phyloP scores from a whole-genome alignment of 1,284 basidiomycete genomes.

The Inonotus obliquus region DNA sequence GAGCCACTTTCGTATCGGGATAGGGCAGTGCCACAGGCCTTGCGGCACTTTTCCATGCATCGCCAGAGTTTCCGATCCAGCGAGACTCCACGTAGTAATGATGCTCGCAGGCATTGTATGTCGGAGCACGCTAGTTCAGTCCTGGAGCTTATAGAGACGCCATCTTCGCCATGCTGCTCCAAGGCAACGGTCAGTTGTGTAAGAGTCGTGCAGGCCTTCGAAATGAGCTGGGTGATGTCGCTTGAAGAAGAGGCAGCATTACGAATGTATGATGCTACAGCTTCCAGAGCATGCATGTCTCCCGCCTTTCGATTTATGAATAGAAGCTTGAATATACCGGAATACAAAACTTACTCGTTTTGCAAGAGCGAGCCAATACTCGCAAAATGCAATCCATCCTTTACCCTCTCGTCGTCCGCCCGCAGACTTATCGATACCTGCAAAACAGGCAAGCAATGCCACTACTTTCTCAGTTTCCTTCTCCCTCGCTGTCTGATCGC shows the following conservation, averaged over 20 bases:
- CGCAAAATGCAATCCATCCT: slow-evolving; percentile 57
- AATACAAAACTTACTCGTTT: slow-evolving; percentile 34
- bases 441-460: slow-evolving; percentile 38
- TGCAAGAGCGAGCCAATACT: slow-evolving; percentile 55
- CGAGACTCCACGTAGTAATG: neutral
- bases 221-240: neutral
- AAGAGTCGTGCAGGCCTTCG: slow-evolving; percentile 1
- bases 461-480: slow-evolving; percentile 10
- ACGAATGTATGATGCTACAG: slow-evolving; percentile 42
- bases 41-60: slow-evolving; percentile 54
- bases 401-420: slow-evolving; percentile 41
- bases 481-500: slow-evolving; percentile 9
- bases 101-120: neutral
- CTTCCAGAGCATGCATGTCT: slow-evolving; percentile 45
- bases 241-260: slow-evolving; percentile 20
- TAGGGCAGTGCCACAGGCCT: slow-evolving; percentile 41
- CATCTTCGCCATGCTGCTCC: slow-evolving; percentile 14
- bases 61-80: slow-evolving; percentile 41
- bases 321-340: neutral
- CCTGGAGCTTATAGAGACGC: slow-evolving; percentile 19
- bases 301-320: slow-evolving; percentile 35
- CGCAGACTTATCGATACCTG: slow-evolving; percentile 34
- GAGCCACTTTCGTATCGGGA: neutral
- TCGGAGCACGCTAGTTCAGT: neutral
- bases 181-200: slow-evolving; percentile 1